phyloP scores from a whole-genome alignment of 805 yeast species.

The Zygotorulaspora chibaensis region DNA sequence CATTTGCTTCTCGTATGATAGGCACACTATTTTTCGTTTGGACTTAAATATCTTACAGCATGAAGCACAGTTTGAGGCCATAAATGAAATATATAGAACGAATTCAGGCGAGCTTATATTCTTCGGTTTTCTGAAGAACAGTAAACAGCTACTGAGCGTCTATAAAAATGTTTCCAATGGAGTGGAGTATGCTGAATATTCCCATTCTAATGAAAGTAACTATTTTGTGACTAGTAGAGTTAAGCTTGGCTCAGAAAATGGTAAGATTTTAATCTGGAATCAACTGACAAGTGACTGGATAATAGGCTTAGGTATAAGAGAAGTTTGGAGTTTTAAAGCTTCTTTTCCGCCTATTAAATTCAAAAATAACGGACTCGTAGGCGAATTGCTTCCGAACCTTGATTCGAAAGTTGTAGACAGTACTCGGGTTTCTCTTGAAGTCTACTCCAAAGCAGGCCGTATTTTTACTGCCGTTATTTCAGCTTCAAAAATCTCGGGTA shows the following conservation, averaged over 20 bases:
- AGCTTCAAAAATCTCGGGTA: background rate
- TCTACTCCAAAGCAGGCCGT: background rate
- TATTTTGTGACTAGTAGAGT: conserved; percentile 1
- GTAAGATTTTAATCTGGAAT: background rate
- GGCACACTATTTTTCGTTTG: conserved; percentile 1
- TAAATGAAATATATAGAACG: background rate
- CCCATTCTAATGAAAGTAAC: background rate
- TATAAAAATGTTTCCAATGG: conserved; percentile 6
- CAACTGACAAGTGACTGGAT: conserved; percentile 2
- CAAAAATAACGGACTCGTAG: background rate
- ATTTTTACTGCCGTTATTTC: background rate
- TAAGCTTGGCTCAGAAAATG: background rate
- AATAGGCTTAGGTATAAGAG: conserved; percentile 1
- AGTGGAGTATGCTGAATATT: conserved; percentile 2
- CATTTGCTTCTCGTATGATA: background rate
- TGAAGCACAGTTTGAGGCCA: background rate
- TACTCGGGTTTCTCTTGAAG: background rate
- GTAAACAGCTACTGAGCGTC: conserved; percentile 1
- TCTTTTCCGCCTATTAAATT: too few relatives aligned
- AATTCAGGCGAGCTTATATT: conserved; percentile 1
- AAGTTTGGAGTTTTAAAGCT: conserved; percentile 1
- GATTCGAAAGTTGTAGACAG: background rate
- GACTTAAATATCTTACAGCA: background rate
- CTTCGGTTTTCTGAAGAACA: conserved; percentile 3
- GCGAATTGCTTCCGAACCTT: background rate